Conservation (phyloP, 352 stramenopile species). For the Peronospora destructor region DNA sequence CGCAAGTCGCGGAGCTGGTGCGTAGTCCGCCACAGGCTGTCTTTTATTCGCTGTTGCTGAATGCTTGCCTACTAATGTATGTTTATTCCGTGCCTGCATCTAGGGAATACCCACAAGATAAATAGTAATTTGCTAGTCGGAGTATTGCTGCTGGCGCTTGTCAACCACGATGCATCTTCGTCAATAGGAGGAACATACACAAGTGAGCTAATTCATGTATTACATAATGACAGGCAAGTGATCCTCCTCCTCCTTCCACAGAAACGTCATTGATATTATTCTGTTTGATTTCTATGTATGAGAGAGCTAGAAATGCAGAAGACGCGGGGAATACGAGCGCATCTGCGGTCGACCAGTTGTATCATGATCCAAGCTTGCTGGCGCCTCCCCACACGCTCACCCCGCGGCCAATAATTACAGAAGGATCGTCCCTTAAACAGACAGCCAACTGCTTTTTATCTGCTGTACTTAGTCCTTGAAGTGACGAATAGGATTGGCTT, state of each 20-base stretch:
- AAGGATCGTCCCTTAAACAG: constrained; percentile 8
- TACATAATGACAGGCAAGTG: background rate
- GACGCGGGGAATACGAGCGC: constrained; percentile 5
- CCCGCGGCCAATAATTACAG: constrained; percentile 29
- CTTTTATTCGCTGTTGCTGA: background rate
- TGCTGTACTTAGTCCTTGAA: constrained; percentile 66
- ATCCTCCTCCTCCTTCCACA: constrained; percentile 5
- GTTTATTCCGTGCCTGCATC: background rate
- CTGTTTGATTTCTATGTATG: constrained; percentile 25
- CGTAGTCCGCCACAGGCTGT: constrained; percentile 1
- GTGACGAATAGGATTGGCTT: constrained; percentile 79
- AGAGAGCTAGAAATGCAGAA: constrained; percentile 9
- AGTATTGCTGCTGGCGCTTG: background rate
- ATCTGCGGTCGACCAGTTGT: constrained; percentile 1
- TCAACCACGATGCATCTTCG: background rate
- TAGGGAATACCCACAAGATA: constrained; percentile 6
- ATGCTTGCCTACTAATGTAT: constrained; percentile 1
- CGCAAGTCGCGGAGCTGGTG: constrained; percentile 34
- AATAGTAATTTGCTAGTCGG: background rate
- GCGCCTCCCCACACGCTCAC: constrained; percentile 12
- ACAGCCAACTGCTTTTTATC: constrained; percentile 5
- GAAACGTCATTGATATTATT: constrained; percentile 4
- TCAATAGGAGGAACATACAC: background rate
- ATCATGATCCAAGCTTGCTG: background rate
- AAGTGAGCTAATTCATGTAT: too few relatives aligned